A percentile compares a stretch with the other conserved stretches of the same genome.
Conservation (phyloP, 2,329 filamentous ascomycete genomes). For the Apiospora sp. region DNA sequence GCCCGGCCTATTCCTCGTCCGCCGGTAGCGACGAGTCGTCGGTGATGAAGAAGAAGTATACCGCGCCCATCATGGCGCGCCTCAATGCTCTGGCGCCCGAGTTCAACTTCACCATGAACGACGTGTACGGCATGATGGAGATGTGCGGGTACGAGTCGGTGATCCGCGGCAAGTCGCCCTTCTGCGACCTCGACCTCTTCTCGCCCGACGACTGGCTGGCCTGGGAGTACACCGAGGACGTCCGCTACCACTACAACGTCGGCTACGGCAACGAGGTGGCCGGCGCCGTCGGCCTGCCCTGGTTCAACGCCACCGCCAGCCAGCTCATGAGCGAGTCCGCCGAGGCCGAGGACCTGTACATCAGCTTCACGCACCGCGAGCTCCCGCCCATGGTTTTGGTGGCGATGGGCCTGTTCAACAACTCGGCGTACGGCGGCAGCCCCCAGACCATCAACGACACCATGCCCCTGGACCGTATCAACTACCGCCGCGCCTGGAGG, state of each 20-base stretch:
- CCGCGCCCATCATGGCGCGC: slow-evolving; percentile 65
- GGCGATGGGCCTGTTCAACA: slow-evolving; percentile 75
- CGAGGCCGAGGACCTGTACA: slow-evolving; percentile 64
- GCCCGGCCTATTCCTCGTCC: slow-evolving; percentile 67
- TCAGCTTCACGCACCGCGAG: slow-evolving; percentile 75
- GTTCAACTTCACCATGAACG: slow-evolving; percentile 70
- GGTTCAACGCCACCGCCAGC: slow-evolving; percentile 68
- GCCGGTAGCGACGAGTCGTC: slow-evolving; percentile 63
- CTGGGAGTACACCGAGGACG: slow-evolving; percentile 71
- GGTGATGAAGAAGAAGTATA: slow-evolving; percentile 62
- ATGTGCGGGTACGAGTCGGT: slow-evolving; percentile 72
- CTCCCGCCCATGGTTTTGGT: slow-evolving; percentile 72
- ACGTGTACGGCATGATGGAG: slow-evolving; percentile 72
- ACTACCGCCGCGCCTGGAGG: slow-evolving; percentile 69
- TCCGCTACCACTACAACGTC: slow-evolving; percentile 70
- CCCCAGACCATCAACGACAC: slow-evolving; percentile 64
- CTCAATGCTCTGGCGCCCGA: slow-evolving; percentile 58
- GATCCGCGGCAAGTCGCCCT: slow-evolving; percentile 66
- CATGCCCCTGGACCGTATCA: slow-evolving; percentile 69
- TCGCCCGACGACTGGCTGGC: slow-evolving; percentile 69
- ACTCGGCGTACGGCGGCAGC: slow-evolving; percentile 62
- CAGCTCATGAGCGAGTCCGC: slow-evolving; percentile 51
- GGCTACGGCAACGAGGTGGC: slow-evolving; percentile 69
- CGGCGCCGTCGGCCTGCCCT: slow-evolving; percentile 69
- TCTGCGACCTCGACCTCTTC: slow-evolving; percentile 68